phyloP scores from a whole-genome alignment of 2,329 filamentous ascomycete species.

The Fusarium secorum region DNA sequence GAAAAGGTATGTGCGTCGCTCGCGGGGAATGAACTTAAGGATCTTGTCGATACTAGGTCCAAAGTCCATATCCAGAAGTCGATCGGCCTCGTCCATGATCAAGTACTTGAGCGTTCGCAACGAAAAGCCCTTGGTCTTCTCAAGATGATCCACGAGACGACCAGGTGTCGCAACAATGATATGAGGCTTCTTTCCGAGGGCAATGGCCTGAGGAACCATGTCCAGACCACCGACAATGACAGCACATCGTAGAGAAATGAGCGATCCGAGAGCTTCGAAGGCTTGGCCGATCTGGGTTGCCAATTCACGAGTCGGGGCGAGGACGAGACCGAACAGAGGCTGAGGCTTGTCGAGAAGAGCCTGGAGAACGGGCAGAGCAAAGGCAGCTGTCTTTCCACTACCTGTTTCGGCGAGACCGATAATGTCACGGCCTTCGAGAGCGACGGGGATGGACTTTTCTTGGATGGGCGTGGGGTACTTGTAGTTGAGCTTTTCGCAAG shows the following conservation, averaged over 20 bases:
- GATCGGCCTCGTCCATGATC: slow-evolving; percentile 94
- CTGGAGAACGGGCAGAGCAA: slow-evolving; percentile 91
- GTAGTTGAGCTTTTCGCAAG: slow-evolving; percentile 83
- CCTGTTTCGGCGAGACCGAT: slow-evolving; percentile 96
- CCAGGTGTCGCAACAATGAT: slow-evolving; percentile 93
- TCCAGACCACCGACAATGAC: slow-evolving; percentile 94
- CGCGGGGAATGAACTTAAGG: slow-evolving; percentile 82
- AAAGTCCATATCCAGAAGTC: slow-evolving; percentile 92
- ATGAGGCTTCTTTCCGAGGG: slow-evolving; percentile 94
- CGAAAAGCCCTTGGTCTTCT: slow-evolving; percentile 97
- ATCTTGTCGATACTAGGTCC: slow-evolving; percentile 93
- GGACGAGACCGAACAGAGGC: slow-evolving; percentile 83
- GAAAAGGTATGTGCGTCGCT: slow-evolving; percentile 86
- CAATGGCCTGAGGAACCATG: slow-evolving; percentile 91
- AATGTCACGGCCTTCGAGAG: slow-evolving; percentile 81
- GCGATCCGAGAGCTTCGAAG: slow-evolving; percentile 85
- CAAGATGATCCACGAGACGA: slow-evolving; percentile 86
- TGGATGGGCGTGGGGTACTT: slow-evolving; percentile 90
- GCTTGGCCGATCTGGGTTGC: slow-evolving; percentile 89
- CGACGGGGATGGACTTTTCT: slow-evolving; percentile 80
- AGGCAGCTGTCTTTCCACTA: slow-evolving; percentile 94
- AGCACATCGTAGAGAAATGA: slow-evolving; percentile 86
- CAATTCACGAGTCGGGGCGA: slow-evolving; percentile 92
- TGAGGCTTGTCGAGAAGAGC: slow-evolving; percentile 88
- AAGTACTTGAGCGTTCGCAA: slow-evolving; percentile 83